phyloP scores from a whole-genome alignment of 768 basidiomycete species.

The Mycena kentingensis region DNA sequence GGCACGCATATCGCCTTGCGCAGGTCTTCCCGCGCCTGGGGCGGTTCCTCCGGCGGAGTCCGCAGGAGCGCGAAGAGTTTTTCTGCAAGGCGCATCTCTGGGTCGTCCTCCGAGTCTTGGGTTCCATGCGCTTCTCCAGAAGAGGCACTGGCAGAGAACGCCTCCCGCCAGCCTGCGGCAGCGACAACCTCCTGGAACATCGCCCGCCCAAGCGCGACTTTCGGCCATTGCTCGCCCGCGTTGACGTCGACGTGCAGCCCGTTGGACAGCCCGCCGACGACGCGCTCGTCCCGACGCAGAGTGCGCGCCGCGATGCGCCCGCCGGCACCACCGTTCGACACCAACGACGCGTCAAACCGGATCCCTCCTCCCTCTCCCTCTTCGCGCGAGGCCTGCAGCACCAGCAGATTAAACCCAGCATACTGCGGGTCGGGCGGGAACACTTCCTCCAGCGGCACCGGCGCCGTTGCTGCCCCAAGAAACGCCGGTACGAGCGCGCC shows the following conservation, averaged over 20 bases:
- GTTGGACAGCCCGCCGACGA: constrained; percentile 69
- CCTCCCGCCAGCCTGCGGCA: no score
- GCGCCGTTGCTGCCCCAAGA: constrained; percentile 50
- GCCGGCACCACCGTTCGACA: constrained; percentile 75
- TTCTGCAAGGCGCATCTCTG: constrained; percentile 57
- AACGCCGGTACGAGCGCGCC: constrained; percentile 71
- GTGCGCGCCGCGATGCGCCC: constrained; percentile 55
- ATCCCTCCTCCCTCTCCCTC: constrained; percentile 40
- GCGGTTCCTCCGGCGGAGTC: constrained; percentile 47
- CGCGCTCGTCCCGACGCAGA: constrained; percentile 51
- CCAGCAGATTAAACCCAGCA: constrained; percentile 81
- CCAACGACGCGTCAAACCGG: constrained; percentile 45
- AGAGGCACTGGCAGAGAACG: no score
- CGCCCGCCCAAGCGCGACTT: constrained; percentile 60
- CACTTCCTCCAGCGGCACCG: constrained; percentile 51
- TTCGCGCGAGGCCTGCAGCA: constrained; percentile 49
- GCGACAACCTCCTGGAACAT: constrained; percentile 42
- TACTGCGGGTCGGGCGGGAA: constrained; percentile 53
- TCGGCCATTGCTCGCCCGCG: constrained; percentile 69
- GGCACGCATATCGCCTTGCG: constrained; percentile 64
- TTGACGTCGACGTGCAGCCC: constrained; percentile 58
- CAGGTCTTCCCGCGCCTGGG: constrained; percentile 53
- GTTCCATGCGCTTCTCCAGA: no score
- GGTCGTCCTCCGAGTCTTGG: constrained; percentile 23
- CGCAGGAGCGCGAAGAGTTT: constrained; percentile 67